Conservation (phyloP, 225 moss, liverwort and hornwort species). For the Asterella californica region DNA sequence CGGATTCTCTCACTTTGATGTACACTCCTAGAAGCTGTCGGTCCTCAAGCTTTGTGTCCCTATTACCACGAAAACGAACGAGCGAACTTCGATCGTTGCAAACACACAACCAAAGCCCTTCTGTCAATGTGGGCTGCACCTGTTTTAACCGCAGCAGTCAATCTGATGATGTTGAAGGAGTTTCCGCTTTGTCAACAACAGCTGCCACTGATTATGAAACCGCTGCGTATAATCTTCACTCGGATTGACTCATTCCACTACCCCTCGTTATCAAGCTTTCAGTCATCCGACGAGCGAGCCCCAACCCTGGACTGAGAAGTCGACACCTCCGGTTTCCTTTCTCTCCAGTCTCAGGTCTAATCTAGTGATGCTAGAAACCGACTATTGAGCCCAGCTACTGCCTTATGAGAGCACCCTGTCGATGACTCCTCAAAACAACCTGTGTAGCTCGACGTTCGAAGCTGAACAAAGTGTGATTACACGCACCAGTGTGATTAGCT, state of each 20-base stretch:
- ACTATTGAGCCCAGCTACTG: conserved; percentile 6
- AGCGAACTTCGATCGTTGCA: conserved; percentile 6
- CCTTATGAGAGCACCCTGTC: background rate
- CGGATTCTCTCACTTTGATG: conserved; percentile 10
- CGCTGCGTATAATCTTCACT: conserved; percentile 1
- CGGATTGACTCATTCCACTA: conserved; percentile 18
- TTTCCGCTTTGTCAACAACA: conserved; percentile 10
- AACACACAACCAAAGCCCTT: conserved; percentile 10
- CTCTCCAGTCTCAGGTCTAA: conserved; percentile 28
- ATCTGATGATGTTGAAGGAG: conserved; percentile 13
- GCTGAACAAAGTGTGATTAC: background rate
- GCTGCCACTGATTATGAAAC: conserved; percentile 10
- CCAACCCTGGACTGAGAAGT: background rate
- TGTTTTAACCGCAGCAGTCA: conserved; percentile 20
- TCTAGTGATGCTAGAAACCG: background rate
- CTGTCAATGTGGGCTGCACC: conserved; percentile 19
- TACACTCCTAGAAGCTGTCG: conserved; percentile 7
- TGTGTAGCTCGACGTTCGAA: conserved; percentile 1
- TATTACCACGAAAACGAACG: background rate
- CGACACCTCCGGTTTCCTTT: background rate
- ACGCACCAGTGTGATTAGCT: background rate
- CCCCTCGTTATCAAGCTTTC: conserved; percentile 7
- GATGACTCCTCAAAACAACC: background rate
- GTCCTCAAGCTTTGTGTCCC: background rate
- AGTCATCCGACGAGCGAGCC: background rate